Conservation (phyloP, 2,329 filamentous ascomycete genomes). For the Elsinoe perseae region DNA sequence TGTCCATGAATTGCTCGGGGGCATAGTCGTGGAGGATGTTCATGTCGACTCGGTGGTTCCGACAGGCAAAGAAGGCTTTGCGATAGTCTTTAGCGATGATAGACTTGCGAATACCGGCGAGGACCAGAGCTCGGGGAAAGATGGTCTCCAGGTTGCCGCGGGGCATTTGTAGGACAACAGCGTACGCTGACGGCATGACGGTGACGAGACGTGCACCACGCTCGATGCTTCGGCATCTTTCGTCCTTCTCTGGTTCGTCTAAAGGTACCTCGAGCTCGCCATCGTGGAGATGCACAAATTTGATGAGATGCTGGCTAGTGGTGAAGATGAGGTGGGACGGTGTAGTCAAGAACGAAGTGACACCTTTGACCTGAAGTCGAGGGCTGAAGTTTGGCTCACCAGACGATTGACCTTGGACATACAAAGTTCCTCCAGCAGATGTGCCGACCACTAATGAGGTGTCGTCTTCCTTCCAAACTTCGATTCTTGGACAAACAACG, state of each 20-base stretch:
- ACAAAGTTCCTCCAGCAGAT: conserved; percentile 68
- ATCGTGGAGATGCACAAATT: conserved; percentile 74
- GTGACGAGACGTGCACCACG: conserved; percentile 80
- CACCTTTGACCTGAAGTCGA: conserved; percentile 69
- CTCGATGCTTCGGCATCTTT: conserved; percentile 86
- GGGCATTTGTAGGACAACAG: conserved; percentile 86
- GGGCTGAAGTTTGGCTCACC: conserved; percentile 43
- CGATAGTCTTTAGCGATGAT: conserved; percentile 76
- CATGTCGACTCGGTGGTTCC: conserved; percentile 92
- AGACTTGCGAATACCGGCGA: conserved; percentile 76
- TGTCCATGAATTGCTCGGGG: conserved; percentile 75
- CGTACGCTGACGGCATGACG: conserved; percentile 80
- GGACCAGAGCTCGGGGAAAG: conserved; percentile 82
- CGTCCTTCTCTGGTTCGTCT: conserved; percentile 86
- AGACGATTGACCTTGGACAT: conserved; percentile 40
- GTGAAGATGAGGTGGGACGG: conserved; percentile 81
- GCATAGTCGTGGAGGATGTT: conserved; percentile 93
- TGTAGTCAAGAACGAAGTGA: conserved; percentile 82
- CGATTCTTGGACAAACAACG: conserved; percentile 22
- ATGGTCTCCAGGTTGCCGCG: conserved; percentile 93
- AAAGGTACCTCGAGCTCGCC: conserved; percentile 69
- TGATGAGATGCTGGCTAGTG: conserved; percentile 83
- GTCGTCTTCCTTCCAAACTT: conserved; percentile 33
- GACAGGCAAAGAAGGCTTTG: conserved; percentile 76
- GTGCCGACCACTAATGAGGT: conserved; percentile 51